Evolutionary conservation across 345 rosid species (phyloP), one percentile per base, ranked within the genome.

Genomic region (Mallotus nudiflorus): DNA sequence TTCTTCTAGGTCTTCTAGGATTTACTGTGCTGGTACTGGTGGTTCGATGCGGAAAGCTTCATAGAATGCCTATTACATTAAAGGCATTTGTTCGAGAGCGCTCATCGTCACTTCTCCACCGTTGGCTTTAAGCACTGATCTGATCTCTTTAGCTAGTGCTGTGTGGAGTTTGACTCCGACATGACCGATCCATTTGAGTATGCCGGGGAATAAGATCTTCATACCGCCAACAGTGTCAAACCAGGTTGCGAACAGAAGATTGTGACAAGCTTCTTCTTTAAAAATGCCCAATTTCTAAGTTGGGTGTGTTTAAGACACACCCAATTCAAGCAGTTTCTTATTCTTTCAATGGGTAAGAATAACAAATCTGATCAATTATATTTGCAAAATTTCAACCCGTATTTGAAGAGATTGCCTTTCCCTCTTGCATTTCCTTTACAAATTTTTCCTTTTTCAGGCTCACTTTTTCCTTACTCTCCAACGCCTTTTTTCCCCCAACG

Each of bases 211-310:
- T 31, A 94, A 65, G 22, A 88, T 6, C 46, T 77, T 91, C 82
- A 94, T 80, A 16, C 98, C 98, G 6, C 96, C 98, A 72, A 84
- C 89, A 15, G 97, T 78, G 72, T 94, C 91, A 62, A 94, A 94
- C 77, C 98, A 93, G 24, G 96, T 87, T 72, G 91, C 77, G 81
- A 94, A 94, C 31, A 91, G 48, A 19, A 94, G 75, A 66, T 94
- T 94, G 75, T 94, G 96, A 72, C 87, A 77, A 0, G 97, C 96
- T 75, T 94, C 97, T 19, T 91, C 98, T 8, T 89, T 69, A 4
- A 96, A 86, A 63, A 94, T 72, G 5, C 93, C 96, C 61, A 86
- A 16, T 18, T 67, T 75, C 72, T 87, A 91, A 6, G 96, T 97
- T 60, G n/a, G n/a, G n/a, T n/a, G n/a, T n/a, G n/a, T n/a, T n/a